Evolutionary conservation across 768 basidiomycete species (phyloP), one percentile per base, ranked within the genome.

Genomic region (Serendipita sp.): DNA sequence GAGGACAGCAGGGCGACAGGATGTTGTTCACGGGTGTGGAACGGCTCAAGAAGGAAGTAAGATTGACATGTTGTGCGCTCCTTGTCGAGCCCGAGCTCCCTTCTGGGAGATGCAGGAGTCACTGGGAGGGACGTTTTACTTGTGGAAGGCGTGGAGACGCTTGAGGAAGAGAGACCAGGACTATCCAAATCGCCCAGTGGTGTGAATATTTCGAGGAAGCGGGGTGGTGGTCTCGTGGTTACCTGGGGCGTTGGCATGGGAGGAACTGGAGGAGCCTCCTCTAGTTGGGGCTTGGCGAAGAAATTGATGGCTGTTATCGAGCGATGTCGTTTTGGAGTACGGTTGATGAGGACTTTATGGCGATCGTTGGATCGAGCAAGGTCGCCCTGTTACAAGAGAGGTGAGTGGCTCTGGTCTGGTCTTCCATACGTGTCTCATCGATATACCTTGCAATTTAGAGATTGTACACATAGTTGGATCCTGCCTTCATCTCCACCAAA

Each of bases 271-370:
- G 55, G 55, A 18, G 33, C 29, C 13, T 23, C 10, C 16, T 31
- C 55, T 10, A n/a, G 27, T n/a, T 23, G 23, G 16, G 55, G 55
- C 10, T 37, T 23, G 55, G 27, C 18, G 31, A 60, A 60, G 55
- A 60, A 60, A 33, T 60, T 60, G 5, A 60, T 31, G 55, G 55
- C 55, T 29, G 55, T 60, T n/a, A 60, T 34, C 16, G 55, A 60
- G 16, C 55, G 27, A 33, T 60, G 55, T 31, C 55, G 55, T 31
- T 60, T 60, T 27, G 55, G 55, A 27, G 55, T n/a, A n/a, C 55
- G 27, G 33, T 37, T 60, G 36, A 60, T 34, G 33, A 60, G 27
- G 27, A 60, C 55, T 60, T 34, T 23, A 33, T 33, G 55, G 27
- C 55, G 33, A 36, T 60, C 55, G 31, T 60, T 52, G 48, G 18